A percentile compares a stretch with the other conserved stretches of the same genome.
phyloP scores from a whole-genome alignment of 257 asterid species.

The Solanum clarkiae region DNA sequence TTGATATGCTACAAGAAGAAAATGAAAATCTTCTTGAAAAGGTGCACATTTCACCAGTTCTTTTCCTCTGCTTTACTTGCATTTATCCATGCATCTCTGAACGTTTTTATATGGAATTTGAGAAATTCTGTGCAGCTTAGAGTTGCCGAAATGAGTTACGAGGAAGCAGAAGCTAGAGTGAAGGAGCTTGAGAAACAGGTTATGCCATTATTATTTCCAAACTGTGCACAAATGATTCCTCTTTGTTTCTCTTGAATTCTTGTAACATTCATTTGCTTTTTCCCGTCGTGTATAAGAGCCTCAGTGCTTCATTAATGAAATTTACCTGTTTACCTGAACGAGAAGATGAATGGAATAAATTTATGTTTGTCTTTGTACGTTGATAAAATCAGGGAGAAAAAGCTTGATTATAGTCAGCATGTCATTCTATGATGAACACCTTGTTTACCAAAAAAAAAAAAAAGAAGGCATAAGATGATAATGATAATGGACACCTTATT shows the following conservation, averaged over 20 bases:
- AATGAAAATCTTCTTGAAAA: conserved; percentile 70
- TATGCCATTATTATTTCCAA: neutral
- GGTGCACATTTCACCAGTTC: conserved; percentile 23
- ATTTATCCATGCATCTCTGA: neutral
- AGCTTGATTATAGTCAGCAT: neutral
- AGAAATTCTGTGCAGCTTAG: conserved; percentile 49
- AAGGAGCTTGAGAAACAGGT: conserved; percentile 98
- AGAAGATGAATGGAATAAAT: neutral
- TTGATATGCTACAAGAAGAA: conserved; percentile 91
- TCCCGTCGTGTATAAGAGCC: neutral
- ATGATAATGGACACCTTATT: neutral
- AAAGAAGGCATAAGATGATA: neutral
- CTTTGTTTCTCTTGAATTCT: neutral
- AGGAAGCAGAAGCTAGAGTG: conserved; percentile 85
- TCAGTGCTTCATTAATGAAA: neutral
- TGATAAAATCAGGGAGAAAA: neutral
- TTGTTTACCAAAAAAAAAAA: neutral
- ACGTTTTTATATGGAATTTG: conserved; percentile 4
- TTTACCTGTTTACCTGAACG: neutral
- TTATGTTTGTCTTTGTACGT: neutral
- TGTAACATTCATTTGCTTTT: neutral
- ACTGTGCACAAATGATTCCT: neutral
- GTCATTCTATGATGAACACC: neutral
- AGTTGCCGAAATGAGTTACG: conserved; percentile 57
- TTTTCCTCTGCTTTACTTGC: neutral